A percentile compares a stretch with the other conserved stretches of the same genome.
phyloP scores from a whole-genome alignment of 2,329 filamentous ascomycete species.

The Lizonia empirigonia region DNA sequence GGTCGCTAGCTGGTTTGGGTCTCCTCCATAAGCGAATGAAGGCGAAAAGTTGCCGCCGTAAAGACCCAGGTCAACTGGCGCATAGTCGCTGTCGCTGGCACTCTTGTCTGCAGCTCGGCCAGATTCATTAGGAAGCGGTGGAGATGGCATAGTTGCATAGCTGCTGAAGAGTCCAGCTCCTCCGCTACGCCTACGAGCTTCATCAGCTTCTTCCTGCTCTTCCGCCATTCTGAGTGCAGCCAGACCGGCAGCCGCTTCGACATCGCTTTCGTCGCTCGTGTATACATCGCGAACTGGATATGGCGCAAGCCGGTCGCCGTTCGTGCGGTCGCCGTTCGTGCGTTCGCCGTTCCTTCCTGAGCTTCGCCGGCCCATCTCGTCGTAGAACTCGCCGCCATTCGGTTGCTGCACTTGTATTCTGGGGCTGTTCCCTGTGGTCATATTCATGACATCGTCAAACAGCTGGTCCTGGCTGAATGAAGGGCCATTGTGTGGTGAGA shows the following conservation, averaged over 20 bases:
- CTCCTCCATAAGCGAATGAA: slow-evolving; percentile 65
- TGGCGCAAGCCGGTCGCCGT: slow-evolving; percentile 54
- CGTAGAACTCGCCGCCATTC: slow-evolving; percentile 41
- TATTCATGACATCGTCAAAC: slow-evolving; percentile 62
- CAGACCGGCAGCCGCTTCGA: slow-evolving; percentile 82
- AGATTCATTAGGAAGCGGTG: slow-evolving; percentile 49
- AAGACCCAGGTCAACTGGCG: slow-evolving; percentile 71
- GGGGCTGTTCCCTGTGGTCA: slow-evolving; percentile 44
- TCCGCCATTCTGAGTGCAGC: slow-evolving; percentile 85
- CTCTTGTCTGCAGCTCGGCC: slow-evolving; percentile 27
- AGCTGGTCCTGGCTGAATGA: slow-evolving; percentile 59
- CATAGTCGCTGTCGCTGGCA: slow-evolving; percentile 72
- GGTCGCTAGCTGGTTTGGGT: slow-evolving; percentile 50
- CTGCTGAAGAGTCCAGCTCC: slow-evolving; percentile 58
- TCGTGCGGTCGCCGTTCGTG: slow-evolving; percentile 53
- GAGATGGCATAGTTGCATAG: slow-evolving; percentile 50
- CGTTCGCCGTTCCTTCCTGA: slow-evolving; percentile 42
- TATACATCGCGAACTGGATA: slow-evolving; percentile 40
- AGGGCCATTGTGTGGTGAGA: slow-evolving; percentile 42
- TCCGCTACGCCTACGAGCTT: slow-evolving; percentile 64
- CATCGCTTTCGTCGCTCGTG: slow-evolving; percentile 76
- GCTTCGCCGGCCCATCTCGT: slow-evolving; percentile 25
- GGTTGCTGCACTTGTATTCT: slow-evolving; percentile 40
- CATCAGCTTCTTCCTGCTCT: slow-evolving; percentile 69
- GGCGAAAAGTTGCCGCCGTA: slow-evolving; percentile 74